Evolutionary conservation across 495 filamentous ascomycete species (phyloP).

Genomic region (Physcia stellaris): DNA sequence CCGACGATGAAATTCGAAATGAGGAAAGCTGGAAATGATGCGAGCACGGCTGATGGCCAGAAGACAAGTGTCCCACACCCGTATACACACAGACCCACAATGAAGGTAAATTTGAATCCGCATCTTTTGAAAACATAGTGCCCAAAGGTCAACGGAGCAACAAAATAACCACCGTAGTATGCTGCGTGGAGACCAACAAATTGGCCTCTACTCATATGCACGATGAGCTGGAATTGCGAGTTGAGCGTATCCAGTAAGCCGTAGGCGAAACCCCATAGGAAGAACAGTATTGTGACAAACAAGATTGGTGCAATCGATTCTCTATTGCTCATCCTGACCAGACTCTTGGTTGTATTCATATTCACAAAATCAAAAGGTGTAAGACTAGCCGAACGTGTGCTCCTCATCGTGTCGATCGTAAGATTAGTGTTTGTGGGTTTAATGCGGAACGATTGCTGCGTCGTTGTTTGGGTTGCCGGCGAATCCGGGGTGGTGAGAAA

Average conservation of each 20-base stretch:
- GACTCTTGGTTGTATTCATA: slow-evolving; percentile 61
- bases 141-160: slow-evolving; percentile 45
- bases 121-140: slow-evolving; percentile 42
- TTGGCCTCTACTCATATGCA: slow-evolving; percentile 31
- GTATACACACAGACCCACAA: slow-evolving; percentile 49
- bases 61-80: slow-evolving; percentile 53
- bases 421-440: slow-evolving; percentile 4
- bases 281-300: slow-evolving; percentile 64
- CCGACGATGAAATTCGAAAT: slow-evolving; percentile 57
- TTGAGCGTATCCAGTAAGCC: slow-evolving; percentile 69
- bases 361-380: slow-evolving; percentile 75
- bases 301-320: slow-evolving; percentile 43
- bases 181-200: slow-evolving; percentile 48
- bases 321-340: slow-evolving; percentile 48
- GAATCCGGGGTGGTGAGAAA: slow-evolving; percentile 34
- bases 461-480: slow-evolving; percentile 12
- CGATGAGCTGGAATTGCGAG: slow-evolving; percentile 37
- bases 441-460: slow-evolving; percentile 4
- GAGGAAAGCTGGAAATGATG: slow-evolving; percentile 49
- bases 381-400: slow-evolving; percentile 20
- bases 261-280: slow-evolving; percentile 80
- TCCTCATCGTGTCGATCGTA: slow-evolving; percentile 9
- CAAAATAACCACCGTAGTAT: slow-evolving; percentile 49
- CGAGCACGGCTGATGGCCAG: slow-evolving; percentile 58
- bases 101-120: slow-evolving; percentile 56